Evolutionary conservation across 2,329 filamentous ascomycete species (phyloP).

Genomic region (Aspergillus oerlinghausenensis): DNA sequence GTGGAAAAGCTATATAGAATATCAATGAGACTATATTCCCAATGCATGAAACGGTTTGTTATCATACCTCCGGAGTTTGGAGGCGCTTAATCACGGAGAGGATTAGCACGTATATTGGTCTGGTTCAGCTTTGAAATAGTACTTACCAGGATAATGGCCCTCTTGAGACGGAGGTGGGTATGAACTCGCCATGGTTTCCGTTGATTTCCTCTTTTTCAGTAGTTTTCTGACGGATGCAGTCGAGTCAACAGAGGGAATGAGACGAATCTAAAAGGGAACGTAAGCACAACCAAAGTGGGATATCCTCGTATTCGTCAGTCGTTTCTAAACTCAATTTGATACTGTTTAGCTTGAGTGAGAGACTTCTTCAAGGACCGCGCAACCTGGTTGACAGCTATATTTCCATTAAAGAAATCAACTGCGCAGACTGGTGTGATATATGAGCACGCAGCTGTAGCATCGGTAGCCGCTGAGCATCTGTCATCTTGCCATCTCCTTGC

Average conservation of each 20-base stretch:
- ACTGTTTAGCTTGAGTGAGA: background rate
- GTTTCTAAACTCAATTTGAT: background rate
- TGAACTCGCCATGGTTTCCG: slow-evolving; percentile 1
- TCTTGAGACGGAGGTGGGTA: slow-evolving; percentile 24
- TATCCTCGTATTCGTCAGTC: background rate
- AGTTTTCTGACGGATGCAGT: slow-evolving; percentile 1
- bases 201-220: slow-evolving; percentile 5
- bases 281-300: background rate
- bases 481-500: slow-evolving; percentile 3
- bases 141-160: slow-evolving; percentile 14
- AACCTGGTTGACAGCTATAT: background rate
- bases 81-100: slow-evolving; percentile 1
- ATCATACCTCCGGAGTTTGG: slow-evolving; percentile 10
- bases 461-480: slow-evolving; percentile 4
- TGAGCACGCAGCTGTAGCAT: background rate
- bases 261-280: background rate
- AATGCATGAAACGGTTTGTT: background rate
- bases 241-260: background rate
- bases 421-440: background rate
- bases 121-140: background rate
- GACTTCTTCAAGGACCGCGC: background rate
- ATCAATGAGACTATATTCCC: background rate
- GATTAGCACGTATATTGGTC: background rate
- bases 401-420: background rate
- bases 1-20: slow-evolving; percentile 15